Evolutionary conservation across 192 early-diverging fungal species (phyloP), one percentile per base, ranked within the genome.

Genomic region (Coemansia sp.): DNA sequence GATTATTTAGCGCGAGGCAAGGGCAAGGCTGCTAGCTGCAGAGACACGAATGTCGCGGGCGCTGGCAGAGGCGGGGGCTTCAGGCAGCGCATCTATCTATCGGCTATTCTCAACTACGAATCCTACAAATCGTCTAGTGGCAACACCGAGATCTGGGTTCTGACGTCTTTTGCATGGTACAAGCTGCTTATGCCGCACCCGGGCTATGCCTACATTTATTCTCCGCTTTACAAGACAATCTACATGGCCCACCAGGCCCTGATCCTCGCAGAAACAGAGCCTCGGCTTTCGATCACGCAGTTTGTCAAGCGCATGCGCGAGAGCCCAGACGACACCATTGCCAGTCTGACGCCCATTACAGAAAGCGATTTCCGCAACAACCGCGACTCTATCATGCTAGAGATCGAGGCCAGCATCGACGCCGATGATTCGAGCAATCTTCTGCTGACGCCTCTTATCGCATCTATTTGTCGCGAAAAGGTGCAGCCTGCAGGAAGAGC

Each of bases 161-260:
- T 69, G n/a, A 82, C 79, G 13, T 64, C 62, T 13, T 82, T 82
- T 64, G 79, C 67, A 6, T 82, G 69, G 69, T 82, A 82, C 55
- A 82, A 76, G 55, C 64, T 82, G 54, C 61, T 74, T 18, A 71
- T 51, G 29, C 79, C 79, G 7, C 63, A 69, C 9, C 55, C 69
- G 30, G 60, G 46, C 3, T 82, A 76, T 54, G 67, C 61, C 23
- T 5, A 69, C 6, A 27, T 58, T 2, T 82, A 76, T 45, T 29
- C 63, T 23, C 56, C 64, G 1, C 47, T 82, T 13, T 75, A 65
- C 60, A 72, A 75, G 53, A 67, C 67, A 22, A 55, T 76, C 18
- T 72, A 66, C 24, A 72, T 82, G 55, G 72, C 79, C 9, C 73
- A 75, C 58, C 67, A 72, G 32, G 70, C 69, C 11, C 56, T 82